Conservation (phyloP, 345 rosid species). For the Aegle marmelos region DNA sequence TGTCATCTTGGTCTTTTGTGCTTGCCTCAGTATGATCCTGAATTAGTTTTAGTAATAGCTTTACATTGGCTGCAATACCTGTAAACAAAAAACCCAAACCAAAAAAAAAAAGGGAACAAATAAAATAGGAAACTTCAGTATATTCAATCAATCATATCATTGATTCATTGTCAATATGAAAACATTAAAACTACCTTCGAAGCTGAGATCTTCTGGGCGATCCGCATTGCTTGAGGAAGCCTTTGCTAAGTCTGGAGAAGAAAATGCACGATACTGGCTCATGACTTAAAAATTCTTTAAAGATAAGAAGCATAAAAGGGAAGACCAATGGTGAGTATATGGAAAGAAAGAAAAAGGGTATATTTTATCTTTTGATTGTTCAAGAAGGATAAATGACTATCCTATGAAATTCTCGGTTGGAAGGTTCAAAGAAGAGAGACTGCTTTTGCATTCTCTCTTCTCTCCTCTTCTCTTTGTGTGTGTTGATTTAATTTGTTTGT, state of each 20-base stretch:
- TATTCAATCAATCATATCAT: neutral
- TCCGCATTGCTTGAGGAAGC: slow-evolving; percentile 11
- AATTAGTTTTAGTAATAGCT: slow-evolving; percentile 62
- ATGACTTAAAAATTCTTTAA: neutral
- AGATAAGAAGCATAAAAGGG: neutral
- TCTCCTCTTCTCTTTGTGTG: neutral
- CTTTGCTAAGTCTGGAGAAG: slow-evolving; percentile 44
- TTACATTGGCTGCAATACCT: slow-evolving; percentile 62
- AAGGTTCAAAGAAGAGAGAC: slow-evolving; percentile 28
- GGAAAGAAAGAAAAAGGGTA: neutral
- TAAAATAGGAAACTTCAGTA: neutral
- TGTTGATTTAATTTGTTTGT: neutral
- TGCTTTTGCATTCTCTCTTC: slow-evolving; percentile 22
- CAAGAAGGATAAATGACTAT: neutral
- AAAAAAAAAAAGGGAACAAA: neutral
- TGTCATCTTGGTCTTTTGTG: slow-evolving; percentile 39
- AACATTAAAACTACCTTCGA: slow-evolving; percentile 38
- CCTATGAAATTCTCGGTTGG: neutral
- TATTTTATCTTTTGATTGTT: neutral
- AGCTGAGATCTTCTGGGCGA: slow-evolving; percentile 32
- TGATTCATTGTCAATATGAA: too few species aligned
- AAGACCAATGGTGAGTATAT: neutral
- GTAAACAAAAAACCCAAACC: neutral
- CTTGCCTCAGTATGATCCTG: slow-evolving; percentile 70
- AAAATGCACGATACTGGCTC: slow-evolving; percentile 38